phyloP scores from a whole-genome alignment of 2,329 filamentous ascomycete species.

The Colletotrichum sp. region DNA sequence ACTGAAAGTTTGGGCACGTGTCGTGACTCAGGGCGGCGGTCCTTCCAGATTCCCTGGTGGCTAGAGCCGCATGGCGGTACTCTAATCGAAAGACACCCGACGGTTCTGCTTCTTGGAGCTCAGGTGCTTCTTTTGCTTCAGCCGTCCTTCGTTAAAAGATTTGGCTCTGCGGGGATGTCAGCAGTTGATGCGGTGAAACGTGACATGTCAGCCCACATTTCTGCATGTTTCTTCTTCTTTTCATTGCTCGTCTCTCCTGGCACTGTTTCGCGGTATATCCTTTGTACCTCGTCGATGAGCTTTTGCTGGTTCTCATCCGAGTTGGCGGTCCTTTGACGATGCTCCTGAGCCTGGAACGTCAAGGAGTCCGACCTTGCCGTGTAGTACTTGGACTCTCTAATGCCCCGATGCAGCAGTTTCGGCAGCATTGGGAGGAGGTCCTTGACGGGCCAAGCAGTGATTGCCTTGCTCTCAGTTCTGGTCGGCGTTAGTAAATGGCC shows the following conservation, averaged over 20 bases:
- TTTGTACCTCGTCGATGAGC: conserved; percentile 50
- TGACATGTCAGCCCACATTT: conserved; percentile 44
- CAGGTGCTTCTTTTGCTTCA: conserved; percentile 53
- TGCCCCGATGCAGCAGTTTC: conserved; percentile 46
- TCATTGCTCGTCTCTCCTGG: conserved; percentile 50
- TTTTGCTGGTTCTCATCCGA: conserved; percentile 57
- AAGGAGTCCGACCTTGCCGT: conserved; percentile 55
- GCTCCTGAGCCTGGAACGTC: conserved; percentile 59
- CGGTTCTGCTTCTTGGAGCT: conserved; percentile 53
- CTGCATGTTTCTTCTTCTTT: conserved; percentile 54
- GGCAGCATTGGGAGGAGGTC: conserved; percentile 53
- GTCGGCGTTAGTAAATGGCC: not conserved
- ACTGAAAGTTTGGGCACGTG: not conserved
- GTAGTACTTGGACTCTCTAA: conserved; percentile 62
- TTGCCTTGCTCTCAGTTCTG: conserved; percentile 66
- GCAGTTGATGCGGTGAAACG: not conserved
- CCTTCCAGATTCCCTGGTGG: not conserved
- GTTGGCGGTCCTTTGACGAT: conserved; percentile 57
- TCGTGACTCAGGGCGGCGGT: not conserved
- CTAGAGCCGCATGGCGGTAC: not conserved
- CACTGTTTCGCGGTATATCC: conserved; percentile 51
- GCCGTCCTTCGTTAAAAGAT: conserved; percentile 46
- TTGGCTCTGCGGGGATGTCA: conserved; percentile 43
- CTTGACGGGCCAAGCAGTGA: conserved; percentile 53
- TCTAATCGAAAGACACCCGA: not conserved